Base-by-base conservation (phyloP, 2,329 filamentous ascomycete genomes). In the Fusarium coicis region DNA sequence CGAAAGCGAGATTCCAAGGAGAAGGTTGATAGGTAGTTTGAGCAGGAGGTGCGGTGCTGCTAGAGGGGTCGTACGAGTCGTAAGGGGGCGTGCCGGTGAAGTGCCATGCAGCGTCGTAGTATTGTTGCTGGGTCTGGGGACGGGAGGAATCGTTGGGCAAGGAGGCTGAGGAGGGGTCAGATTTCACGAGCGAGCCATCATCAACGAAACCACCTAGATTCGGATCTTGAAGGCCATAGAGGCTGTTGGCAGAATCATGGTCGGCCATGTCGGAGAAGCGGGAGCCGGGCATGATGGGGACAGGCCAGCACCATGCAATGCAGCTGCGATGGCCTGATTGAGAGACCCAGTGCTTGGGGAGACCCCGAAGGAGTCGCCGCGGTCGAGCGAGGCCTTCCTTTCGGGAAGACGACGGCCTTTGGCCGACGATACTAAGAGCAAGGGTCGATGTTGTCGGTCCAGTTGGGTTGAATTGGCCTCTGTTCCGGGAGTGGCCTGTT, bases 21-120 rank as follows among this genome's bases (percentile, higher is more conserved):
- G 80, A 73, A 49, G 80, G 73, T 63, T 80, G 75, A 69, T 81
- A 81, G 70, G 77, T 73, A 62, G 81, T 72, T 65, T 78, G 77
- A 64, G 78, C 58, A 66, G 81, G 70, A 74, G 83, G 77, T 77
- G 81, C 73, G 67, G 79, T 80, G 75, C 74, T 80, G 77, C 73
- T 80, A 78, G 75, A 81, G 73, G 80, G 77, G 80, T 84, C 82
- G 80, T 83, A 86, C 59, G 83, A 81, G 74, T 85, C 84, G 80
- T 85, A 86, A 50, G 85, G 84, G 69, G 86, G 84, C 18, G 83
- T 83, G 77, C 84, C 83, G 67, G 84, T 84, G 73, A 87, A 87
- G 72, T 81, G 78, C 87, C 87, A 89, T 79, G 85, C 78, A 60
- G 84, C 76, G 76, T 80, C 75, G 76, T 81, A 81, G 69, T 79